Percentiles rank a stretch among this genome's conserved stretches.
These are phyloP conservation scores for Verticillium nubilum DNA, from an alignment of 2,329 filamentous ascomycete species.

Conservation along the genomic window DNA sequence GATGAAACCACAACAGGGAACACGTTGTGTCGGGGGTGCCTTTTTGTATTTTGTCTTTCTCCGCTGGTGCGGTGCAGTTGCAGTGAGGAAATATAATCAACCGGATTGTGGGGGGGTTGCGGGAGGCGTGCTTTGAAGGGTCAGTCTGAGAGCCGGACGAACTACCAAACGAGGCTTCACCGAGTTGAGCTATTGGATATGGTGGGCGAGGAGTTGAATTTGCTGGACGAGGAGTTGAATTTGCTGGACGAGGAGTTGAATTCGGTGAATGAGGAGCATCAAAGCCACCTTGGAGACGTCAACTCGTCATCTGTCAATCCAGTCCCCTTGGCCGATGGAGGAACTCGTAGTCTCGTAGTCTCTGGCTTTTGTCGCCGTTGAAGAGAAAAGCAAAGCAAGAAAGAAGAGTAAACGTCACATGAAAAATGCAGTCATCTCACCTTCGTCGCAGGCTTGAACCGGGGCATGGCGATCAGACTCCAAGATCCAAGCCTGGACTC, in stretches of 20 bases:
- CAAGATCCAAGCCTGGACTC: neutral
- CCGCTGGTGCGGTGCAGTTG: neutral
- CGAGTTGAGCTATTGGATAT: too few species aligned
- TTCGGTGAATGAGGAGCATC: too few species aligned
- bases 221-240: too few species aligned
- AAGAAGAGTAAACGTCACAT: neutral
- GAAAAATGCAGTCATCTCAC: neutral
- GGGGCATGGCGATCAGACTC: neutral
- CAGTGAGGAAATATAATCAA: neutral
- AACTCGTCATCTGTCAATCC: too few species aligned
- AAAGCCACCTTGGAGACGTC: too few species aligned
- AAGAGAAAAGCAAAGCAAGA: neutral
- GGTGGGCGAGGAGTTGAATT: too few species aligned
- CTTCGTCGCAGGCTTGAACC: neutral
- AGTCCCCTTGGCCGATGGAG: too few species aligned
- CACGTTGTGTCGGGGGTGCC: neutral
- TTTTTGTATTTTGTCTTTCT: neutral
- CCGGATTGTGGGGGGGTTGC: neutral
- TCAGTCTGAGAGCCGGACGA: neutral
- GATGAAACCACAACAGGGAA: neutral
- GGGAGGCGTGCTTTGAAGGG: neutral
- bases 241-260: too few species aligned
- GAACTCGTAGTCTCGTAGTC: too few species aligned
- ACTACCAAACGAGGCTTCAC: neutral
- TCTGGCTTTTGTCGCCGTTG: too few species aligned